A percentile compares a stretch with the other conserved stretches of the same genome.
Evolutionary conservation across 768 basidiomycete species (phyloP).

Genomic region (Gyrodon lividus): DNA sequence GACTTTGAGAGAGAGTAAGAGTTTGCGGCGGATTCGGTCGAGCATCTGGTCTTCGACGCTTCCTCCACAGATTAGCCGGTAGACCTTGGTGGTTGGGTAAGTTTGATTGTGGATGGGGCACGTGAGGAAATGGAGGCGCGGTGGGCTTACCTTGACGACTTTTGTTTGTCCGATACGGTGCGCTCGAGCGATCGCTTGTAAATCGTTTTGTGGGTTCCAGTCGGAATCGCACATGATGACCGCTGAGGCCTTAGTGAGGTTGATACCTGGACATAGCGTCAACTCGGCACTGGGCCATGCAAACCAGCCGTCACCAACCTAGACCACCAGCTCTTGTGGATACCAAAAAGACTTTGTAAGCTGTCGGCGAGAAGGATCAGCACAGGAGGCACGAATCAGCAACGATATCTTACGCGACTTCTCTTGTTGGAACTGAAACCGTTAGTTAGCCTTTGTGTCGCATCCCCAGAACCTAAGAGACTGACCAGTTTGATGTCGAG

Average conservation of each 20-base stretch:
- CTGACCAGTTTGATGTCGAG: conserved; percentile 57
- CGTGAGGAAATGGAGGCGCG: neutral
- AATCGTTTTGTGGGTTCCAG: conserved; percentile 75
- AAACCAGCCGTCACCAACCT: conserved; percentile 36
- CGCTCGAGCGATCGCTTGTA: conserved; percentile 84
- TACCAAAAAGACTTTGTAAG: conserved; percentile 66
- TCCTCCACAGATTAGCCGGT: conserved; percentile 64
- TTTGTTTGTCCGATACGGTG: conserved; percentile 81
- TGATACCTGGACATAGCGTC: conserved; percentile 55
- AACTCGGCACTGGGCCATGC: conserved; percentile 5
- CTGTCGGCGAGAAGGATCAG: conserved; percentile 26
- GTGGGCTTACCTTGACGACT: conserved; percentile 50
- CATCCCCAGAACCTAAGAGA: neutral
- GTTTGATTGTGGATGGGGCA: neutral
- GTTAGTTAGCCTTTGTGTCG: conserved; percentile 1
- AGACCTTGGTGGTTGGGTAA: conserved; percentile 43
- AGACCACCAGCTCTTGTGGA: conserved; percentile 74
- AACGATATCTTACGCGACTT: conserved; percentile 43
- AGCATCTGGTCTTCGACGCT: conserved; percentile 79
- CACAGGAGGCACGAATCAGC: neutral
- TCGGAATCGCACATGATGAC: conserved; percentile 79
- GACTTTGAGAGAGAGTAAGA: conserved; percentile 64
- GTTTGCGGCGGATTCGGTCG: conserved; percentile 66
- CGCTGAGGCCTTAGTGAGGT: conserved; percentile 76
- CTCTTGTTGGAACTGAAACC: conserved; percentile 54